Evolutionary conservation across 2,329 filamentous ascomycete species (phyloP), one percentile per base, ranked within the genome.

Genomic region (Sporothrix sp.): DNA sequence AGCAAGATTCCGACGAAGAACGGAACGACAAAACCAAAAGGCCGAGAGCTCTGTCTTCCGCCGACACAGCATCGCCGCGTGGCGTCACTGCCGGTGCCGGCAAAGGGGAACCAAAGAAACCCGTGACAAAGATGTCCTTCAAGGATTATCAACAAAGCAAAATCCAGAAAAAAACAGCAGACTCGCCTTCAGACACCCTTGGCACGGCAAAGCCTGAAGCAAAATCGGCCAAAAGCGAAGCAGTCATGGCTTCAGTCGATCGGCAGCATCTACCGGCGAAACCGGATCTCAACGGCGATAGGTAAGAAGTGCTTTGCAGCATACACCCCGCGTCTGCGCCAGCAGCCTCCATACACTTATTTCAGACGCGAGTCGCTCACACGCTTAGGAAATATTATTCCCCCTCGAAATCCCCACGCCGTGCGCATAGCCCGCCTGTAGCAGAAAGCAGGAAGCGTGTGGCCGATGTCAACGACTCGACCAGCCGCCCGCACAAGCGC

Each of bases 131-230:
- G 62, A 61, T 80, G 56, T 78, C 76, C 13, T 63, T 81, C 54
- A 76, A 73, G 62, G 77, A 80, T 61, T 81, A 79, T 58, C 76
- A 75, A 63, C 79, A 75, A 54, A 75, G 61, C 52, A 59, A 60
- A 28, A 75, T 74, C 61, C 74, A 73, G 61, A 66, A 64, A 57
- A 66, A 66, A 50, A 63, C 63, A 47, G 66, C 68, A 9, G 61
- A 65, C 8, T 68, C 68, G 13, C 66, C 69, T 1, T 61, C 66
- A 13, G 62, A 61, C 48, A 57, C 58, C 33, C 59, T 56, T 18
- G 9, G 43, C 30, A 36, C 56, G 20, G 51, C 47, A 7, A 57
- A 51, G 27, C 25, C 23, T 10, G 55, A 52, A 35, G 20, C 35
- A 20, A 53, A 47, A 27, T 43, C 48, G 14, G 50, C 11, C n/a